These are phyloP conservation scores for Lentinula lateritia DNA, from an alignment of 768 basidiomycete species.

Conservation along the genomic window DNA sequence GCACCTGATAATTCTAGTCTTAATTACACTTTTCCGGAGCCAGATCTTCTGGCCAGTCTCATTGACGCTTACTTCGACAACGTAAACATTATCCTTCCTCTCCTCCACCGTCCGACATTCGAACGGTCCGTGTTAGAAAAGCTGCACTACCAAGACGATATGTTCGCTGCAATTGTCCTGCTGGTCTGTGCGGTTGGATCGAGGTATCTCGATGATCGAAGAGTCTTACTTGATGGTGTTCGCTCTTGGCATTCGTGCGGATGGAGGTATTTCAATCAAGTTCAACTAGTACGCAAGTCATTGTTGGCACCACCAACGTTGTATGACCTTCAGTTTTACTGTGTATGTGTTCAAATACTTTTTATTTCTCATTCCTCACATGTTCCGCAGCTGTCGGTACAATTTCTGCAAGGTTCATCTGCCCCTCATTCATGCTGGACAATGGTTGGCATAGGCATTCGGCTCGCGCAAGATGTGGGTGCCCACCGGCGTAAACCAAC, in stretches of 20 bases:
- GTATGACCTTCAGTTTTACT: conserved; percentile 71
- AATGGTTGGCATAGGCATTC: conserved; percentile 51
- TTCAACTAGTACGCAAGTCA: conserved; percentile 57
- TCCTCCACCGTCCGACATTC: conserved; percentile 73
- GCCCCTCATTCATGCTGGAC: conserved; percentile 67
- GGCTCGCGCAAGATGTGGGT: conserved; percentile 46
- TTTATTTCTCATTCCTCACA: background rate
- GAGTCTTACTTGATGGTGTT: conserved; percentile 39
- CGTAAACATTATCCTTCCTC: conserved; percentile 53
- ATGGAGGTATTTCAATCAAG: conserved; percentile 67
- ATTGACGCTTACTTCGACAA: conserved; percentile 61
- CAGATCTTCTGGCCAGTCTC: conserved; percentile 44
- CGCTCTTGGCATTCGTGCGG: conserved; percentile 42
- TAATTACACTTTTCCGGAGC: conserved; percentile 41
- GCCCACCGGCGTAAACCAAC: conserved; percentile 34
- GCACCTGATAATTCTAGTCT: conserved; percentile 12
- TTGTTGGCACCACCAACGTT: conserved; percentile 61
- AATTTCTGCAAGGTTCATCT: conserved; percentile 51
- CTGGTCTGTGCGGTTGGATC: conserved; percentile 70
- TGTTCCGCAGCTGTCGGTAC: conserved; percentile 39
- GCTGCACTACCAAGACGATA: conserved; percentile 41
- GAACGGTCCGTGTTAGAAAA: conserved; percentile 41
- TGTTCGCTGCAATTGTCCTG: conserved; percentile 57
- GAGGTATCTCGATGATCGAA: conserved; percentile 50
- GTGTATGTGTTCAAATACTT: conserved; percentile 33